These are phyloP conservation scores for Trichoderma koningii DNA, from an alignment of 2,329 filamentous ascomycete genomes.

Conservation along the genomic window DNA sequence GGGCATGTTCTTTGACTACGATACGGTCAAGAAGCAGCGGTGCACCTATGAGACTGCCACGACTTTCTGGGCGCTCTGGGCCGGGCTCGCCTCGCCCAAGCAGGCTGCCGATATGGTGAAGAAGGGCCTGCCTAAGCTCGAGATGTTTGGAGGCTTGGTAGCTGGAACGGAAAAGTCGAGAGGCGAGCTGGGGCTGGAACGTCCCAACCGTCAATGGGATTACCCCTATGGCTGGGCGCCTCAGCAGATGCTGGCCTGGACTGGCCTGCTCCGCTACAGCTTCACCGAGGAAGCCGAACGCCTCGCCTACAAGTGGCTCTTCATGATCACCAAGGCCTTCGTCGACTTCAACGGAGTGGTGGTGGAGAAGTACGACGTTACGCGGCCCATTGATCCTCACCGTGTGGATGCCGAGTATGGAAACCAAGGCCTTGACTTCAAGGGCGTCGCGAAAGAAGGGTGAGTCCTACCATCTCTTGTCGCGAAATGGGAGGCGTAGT, in stretches of 20 bases:
- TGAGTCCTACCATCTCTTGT: slow-evolving; percentile 52
- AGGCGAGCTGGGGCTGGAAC: slow-evolving; percentile 73
- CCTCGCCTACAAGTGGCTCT: slow-evolving; percentile 93
- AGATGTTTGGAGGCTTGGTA: slow-evolving; percentile 82
- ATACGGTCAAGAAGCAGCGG: slow-evolving; percentile 79
- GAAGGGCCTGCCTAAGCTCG: slow-evolving; percentile 82
- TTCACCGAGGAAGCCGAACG: slow-evolving; percentile 88
- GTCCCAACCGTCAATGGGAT: slow-evolving; percentile 97
- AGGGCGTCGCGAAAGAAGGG: slow-evolving; percentile 94
- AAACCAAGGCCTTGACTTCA: slow-evolving; percentile 94
- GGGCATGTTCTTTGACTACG: slow-evolving; percentile 98
- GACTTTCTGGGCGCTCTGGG: slow-evolving; percentile 98
- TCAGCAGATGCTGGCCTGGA: slow-evolving; percentile 98
- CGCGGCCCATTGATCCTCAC: slow-evolving; percentile 83
- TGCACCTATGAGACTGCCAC: slow-evolving; percentile 88
- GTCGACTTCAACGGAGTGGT: slow-evolving; percentile 98
- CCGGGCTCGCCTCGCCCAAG: slow-evolving; percentile 78
- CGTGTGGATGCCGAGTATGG: slow-evolving; percentile 96
- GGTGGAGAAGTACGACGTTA: slow-evolving; percentile 98
- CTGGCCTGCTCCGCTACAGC: slow-evolving; percentile 85
- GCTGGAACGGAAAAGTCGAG: slow-evolving; percentile 90
- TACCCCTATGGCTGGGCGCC: slow-evolving; percentile 98
- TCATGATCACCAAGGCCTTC: slow-evolving; percentile 98
- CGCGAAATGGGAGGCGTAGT: not conserved
- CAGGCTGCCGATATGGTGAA: slow-evolving; percentile 84